Percentiles rank a stretch among this genome's conserved stretches.
These are phyloP conservation scores for Solanum tacnaense DNA, from an alignment of 257 asterid genomes.

Conservation along the genomic window DNA sequence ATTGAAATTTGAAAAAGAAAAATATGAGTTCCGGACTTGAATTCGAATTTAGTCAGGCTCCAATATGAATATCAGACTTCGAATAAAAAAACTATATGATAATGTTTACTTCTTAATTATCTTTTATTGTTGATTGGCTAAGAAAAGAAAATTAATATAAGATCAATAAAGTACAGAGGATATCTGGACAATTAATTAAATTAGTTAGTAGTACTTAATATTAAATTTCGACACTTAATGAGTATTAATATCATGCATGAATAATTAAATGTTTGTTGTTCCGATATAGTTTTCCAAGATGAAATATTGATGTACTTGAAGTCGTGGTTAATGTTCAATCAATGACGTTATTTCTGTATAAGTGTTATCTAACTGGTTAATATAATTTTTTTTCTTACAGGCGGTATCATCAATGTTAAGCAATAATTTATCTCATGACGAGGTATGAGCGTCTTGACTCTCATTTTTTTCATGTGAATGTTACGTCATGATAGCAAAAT, in stretches of 20 bases:
- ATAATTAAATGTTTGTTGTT: neutral
- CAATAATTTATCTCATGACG: neutral
- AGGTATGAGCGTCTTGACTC: neutral
- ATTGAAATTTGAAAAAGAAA: neutral
- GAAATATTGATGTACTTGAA: neutral
- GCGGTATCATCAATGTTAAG: neutral
- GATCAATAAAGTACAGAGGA: neutral
- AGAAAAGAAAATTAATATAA: neutral
- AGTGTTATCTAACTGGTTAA: neutral
- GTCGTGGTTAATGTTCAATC: neutral
- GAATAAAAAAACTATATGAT: too few relatives aligned
- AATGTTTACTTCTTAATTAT: neutral
- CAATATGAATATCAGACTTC: rapidly evolving
- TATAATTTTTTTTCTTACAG: too few relatives aligned
- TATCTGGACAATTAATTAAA: neutral
- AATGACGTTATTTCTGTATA: neutral
- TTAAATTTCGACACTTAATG: neutral
- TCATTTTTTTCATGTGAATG: neutral
- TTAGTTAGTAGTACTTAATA: neutral
- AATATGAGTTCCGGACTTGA: neutral
- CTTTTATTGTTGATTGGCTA: neutral
- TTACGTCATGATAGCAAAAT: too few relatives aligned
- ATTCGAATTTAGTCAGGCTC: too few relatives aligned
- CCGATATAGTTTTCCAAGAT: neutral
- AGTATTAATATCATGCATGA: neutral